Percentiles rank a stretch among this genome's conserved stretches.
These are phyloP conservation scores for Bondarzewia mesenterica DNA, from an alignment of 1,284 basidiomycete species.

Conservation along the genomic window DNA sequence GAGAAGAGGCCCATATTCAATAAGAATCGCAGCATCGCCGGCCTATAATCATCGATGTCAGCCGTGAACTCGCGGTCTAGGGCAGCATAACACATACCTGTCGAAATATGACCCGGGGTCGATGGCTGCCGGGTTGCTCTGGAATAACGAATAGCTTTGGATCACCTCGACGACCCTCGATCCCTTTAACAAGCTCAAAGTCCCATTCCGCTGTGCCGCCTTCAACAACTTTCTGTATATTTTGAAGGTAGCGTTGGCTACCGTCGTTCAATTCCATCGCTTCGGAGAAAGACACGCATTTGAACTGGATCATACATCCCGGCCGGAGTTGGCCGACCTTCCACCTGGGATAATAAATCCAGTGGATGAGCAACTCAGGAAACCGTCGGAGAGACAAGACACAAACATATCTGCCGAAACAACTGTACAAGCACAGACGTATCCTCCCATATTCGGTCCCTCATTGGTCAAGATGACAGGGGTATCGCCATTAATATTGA, in stretches of 20 bases:
- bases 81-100: constrained; percentile 25
- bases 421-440: constrained; percentile 48
- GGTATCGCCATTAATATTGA: constrained; percentile 68
- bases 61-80: too few species aligned
- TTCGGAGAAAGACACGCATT: constrained; percentile 34
- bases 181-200: background rate
- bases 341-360: too few species aligned
- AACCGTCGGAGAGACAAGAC: background rate
- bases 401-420: constrained; percentile 42
- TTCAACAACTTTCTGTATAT: constrained; percentile 13
- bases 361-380: background rate
- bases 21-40: constrained; percentile 47
- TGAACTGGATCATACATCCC: constrained; percentile 42
- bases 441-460: constrained; percentile 61
- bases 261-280: constrained; percentile 23
- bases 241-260: constrained; percentile 24
- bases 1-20: constrained; percentile 48
- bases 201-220: constrained; percentile 1
- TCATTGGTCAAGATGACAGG: constrained; percentile 61
- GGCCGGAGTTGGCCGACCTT: constrained; percentile 56
- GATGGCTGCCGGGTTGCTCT: constrained; percentile 10
- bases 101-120: constrained; percentile 32
- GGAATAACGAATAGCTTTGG: constrained; percentile 7
- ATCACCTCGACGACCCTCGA: too few species aligned
- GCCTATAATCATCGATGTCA: constrained; percentile 25